Evolutionary conservation across 345 rosid genomes (phyloP).

Genomic region (Eucalyptus pauciflora): DNA sequence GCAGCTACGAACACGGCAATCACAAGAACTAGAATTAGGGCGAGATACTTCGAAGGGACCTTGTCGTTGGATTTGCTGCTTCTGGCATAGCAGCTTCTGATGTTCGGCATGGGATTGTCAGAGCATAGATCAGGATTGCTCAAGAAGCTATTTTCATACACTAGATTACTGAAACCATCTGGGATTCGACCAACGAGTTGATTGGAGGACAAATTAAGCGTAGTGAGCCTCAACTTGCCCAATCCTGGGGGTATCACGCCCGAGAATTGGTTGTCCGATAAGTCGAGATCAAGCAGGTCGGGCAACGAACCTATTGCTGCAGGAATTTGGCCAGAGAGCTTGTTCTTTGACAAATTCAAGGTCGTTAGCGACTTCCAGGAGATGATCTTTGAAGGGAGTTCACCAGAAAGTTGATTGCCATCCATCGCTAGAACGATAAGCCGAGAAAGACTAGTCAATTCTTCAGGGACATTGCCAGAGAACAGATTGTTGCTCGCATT

Average conservation of each 20-base stretch:
- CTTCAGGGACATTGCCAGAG: slow-evolving; percentile 50
- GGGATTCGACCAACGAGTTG: slow-evolving; percentile 60
- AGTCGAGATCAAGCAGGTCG: slow-evolving; percentile 31
- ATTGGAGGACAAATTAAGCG: slow-evolving; percentile 64
- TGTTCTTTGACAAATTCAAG: slow-evolving; percentile 50
- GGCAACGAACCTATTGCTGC: slow-evolving; percentile 49
- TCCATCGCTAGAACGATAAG: slow-evolving; percentile 37
- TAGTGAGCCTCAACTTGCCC: slow-evolving; percentile 26
- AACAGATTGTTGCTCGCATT: slow-evolving; percentile 60
- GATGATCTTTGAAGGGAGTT: slow-evolving; percentile 41
- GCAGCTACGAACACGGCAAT: slow-evolving; percentile 13
- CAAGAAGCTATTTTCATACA: slow-evolving; percentile 57
- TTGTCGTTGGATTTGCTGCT: slow-evolving; percentile 6
- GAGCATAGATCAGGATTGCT: slow-evolving; percentile 63
- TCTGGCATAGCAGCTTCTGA: slow-evolving; percentile 39
- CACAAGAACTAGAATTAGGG: slow-evolving; percentile 28
- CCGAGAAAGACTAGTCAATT: slow-evolving; percentile 39
- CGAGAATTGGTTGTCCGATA: slow-evolving; percentile 59
- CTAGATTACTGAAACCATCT: slow-evolving; percentile 34
- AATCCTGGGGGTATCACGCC: slow-evolving; percentile 59
- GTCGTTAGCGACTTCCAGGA: slow-evolving; percentile 51
- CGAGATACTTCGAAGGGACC: slow-evolving; percentile 30
- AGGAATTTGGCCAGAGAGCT: slow-evolving; percentile 63
- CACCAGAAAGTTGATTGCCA: slow-evolving; percentile 52
- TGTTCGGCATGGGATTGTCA: slow-evolving; percentile 21